A percentile compares a stretch with the other conserved stretches of the same genome.
phyloP scores from a whole-genome alignment of 345 rosid genomes.

The Salix exigua region DNA sequence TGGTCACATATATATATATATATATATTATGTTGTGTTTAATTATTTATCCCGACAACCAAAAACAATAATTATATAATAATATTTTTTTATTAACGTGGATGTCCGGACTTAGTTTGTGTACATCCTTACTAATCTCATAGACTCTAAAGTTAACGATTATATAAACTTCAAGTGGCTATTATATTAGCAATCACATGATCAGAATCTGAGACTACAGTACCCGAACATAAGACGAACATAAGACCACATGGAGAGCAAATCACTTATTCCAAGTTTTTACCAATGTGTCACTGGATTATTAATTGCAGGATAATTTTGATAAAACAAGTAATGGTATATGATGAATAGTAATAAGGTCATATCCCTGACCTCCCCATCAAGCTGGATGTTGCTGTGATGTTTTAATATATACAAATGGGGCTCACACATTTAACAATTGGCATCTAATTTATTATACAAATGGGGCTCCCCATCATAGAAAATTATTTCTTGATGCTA shows the following conservation, averaged over 20 bases:
- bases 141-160: too few relatives aligned
- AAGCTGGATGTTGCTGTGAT: not conserved
- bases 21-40: too few relatives aligned
- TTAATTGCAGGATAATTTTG: not conserved
- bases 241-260: too few relatives aligned
- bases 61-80: too few relatives aligned
- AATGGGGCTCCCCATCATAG: too few relatives aligned
- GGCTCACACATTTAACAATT: not conserved
- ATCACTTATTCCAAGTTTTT: too few relatives aligned
- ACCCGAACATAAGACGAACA: too few relatives aligned
- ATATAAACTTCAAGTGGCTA: fast-evolving
- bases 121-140: fast-evolving
- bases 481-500: too few relatives aligned
- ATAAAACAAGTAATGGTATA: not conserved
- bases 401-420: not conserved
- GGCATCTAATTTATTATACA: not conserved
- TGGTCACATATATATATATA: too few relatives aligned
- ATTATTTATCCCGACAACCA: too few relatives aligned
- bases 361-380: not conserved
- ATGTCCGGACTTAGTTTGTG: fast-evolving
- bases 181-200: fast-evolving
- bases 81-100: not conserved
- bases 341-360: not conserved
- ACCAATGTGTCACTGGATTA: too few relatives aligned
- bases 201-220: fast-evolving